phyloP scores from a whole-genome alignment of 2,329 filamentous ascomycete species.

The Apiospora pterosperma region DNA sequence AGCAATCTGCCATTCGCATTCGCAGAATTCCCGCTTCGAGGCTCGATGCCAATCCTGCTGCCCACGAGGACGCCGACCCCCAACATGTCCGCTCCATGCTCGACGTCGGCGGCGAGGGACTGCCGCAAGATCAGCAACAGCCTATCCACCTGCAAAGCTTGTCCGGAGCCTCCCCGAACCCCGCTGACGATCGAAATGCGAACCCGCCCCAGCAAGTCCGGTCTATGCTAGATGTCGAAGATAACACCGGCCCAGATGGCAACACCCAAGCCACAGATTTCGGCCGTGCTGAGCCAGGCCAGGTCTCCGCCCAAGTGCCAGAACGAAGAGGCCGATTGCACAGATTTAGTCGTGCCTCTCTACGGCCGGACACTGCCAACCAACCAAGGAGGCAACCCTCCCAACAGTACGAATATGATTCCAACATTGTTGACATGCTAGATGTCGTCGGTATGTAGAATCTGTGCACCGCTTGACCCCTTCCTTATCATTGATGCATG shows the following conservation, averaged over 20 bases:
- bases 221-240: slow-evolving; percentile 4
- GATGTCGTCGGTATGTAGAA: slow-evolving; percentile 62
- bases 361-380: not conserved
- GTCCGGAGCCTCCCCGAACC: not conserved
- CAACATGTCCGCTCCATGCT: slow-evolving; percentile 3
- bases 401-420: slow-evolving; percentile 47
- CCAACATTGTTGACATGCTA: slow-evolving; percentile 62
- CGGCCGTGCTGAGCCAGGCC: not conserved
- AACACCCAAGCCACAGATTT: not conserved
- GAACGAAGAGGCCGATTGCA: not conserved
- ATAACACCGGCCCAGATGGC: slow-evolving; percentile 1
- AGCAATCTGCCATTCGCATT: not conserved
- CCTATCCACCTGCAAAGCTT: not conserved
- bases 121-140: not conserved
- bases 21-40: not conserved
- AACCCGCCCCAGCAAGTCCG: not conserved
- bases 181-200: not conserved
- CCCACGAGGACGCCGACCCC: not conserved
- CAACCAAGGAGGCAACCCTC: not conserved
- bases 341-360: not conserved
- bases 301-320: not conserved
- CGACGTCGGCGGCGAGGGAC: not conserved
- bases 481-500: not conserved
- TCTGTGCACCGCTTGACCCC: not conserved
- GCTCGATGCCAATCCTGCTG: not conserved